Conservation (phyloP, 805 yeast genomes). For the Spathaspora sp. region DNA sequence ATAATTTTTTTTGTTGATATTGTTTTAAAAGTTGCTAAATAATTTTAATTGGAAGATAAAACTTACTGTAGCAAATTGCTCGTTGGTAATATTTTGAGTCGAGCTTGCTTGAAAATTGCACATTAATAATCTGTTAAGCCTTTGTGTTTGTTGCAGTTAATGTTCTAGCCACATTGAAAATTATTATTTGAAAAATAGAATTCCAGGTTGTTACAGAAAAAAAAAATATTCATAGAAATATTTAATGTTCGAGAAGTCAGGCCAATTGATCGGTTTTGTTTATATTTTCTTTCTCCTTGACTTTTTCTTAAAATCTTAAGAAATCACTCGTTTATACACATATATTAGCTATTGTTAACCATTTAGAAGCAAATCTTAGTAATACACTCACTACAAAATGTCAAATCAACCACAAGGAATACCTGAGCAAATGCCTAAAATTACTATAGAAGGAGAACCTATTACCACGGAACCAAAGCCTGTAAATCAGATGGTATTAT, state of each 20-base stretch:
- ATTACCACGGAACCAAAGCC: constrained; percentile 2
- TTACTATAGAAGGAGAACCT: background rate
- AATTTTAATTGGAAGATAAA: no score
- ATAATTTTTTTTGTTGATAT: no score
- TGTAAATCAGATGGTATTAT: constrained; percentile 1
- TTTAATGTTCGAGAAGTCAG: background rate
- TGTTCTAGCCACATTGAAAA: background rate
- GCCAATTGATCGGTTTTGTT: background rate
- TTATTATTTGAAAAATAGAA: background rate
- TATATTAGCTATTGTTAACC: background rate
- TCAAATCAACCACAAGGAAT: background rate
- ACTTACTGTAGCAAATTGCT: no score
- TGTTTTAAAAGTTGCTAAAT: no score
- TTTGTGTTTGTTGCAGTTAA: background rate
- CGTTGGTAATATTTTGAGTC: background rate
- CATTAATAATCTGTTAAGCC: background rate
- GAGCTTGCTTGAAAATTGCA: background rate
- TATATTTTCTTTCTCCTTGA: background rate
- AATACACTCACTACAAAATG: background rate
- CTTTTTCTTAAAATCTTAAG: background rate
- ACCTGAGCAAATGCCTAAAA: background rate
- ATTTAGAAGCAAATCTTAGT: background rate
- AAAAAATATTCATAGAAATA: background rate
- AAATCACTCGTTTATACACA: background rate
- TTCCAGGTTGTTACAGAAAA: background rate